Percentiles rank a stretch among this genome's conserved stretches.
These are phyloP conservation scores for Aspergillus pseudoglaucus DNA, from an alignment of 2,329 filamentous ascomycete genomes.

Conservation along the genomic window DNA sequence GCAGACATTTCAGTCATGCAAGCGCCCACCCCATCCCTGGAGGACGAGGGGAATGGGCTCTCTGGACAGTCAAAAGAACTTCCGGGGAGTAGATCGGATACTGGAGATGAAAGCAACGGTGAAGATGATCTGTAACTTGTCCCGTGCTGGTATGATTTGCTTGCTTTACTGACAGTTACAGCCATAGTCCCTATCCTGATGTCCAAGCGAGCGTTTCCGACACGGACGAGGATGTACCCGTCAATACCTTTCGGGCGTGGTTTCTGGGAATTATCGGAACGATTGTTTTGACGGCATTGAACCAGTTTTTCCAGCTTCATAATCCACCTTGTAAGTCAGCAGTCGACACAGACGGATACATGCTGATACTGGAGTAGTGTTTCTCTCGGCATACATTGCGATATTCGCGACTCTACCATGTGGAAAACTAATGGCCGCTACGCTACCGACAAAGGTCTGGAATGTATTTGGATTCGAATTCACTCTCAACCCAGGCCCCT, in stretches of 20 bases:
- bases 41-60: background rate
- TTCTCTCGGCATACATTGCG: background rate
- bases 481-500: conserved; percentile 6
- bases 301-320: conserved; percentile 12
- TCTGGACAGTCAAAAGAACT: background rate
- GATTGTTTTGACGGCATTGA: conserved; percentile 9
- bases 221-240: conserved; percentile 11
- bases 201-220: conserved; percentile 12
- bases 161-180: background rate
- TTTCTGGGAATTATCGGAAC: conserved; percentile 31
- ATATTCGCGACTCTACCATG: conserved; percentile 3
- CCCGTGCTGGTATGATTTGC: background rate
- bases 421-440: conserved; percentile 3
- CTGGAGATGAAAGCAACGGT: background rate
- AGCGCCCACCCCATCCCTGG: background rate
- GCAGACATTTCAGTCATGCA: background rate
- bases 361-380: background rate
- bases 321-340: conserved; percentile 6
- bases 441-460: conserved; percentile 2
- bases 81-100: background rate
- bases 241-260: conserved; percentile 32
- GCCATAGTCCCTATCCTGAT: conserved; percentile 9
- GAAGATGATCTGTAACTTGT: background rate
- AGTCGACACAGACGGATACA: background rate
- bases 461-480: conserved; percentile 3